Evolutionary conservation across 805 yeast species (phyloP).

Genomic region (Yamadazyma phyllophila): DNA sequence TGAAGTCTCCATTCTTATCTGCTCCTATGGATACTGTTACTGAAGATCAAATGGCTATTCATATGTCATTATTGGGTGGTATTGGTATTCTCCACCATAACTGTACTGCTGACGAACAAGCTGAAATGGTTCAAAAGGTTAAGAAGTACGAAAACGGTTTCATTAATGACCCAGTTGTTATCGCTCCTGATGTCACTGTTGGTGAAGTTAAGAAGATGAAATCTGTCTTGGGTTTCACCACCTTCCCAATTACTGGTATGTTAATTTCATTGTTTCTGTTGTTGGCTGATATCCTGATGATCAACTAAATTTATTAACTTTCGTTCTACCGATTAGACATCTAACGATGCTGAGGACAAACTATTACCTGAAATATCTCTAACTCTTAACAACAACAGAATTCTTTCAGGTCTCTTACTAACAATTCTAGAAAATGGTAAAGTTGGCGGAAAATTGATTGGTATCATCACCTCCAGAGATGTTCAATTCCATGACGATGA

Average conservation of each 20-base stretch:
- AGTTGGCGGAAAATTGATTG: constrained; percentile 84
- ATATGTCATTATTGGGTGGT: constrained; percentile 98
- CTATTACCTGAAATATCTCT: constrained; percentile 13
- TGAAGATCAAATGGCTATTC: constrained; percentile 95
- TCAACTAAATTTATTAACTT: constrained; percentile 62
- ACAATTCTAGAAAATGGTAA: constrained; percentile 70
- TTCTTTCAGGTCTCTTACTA: constrained; percentile 20
- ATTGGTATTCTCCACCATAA: constrained; percentile 98
- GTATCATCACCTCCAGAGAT: constrained; percentile 96
- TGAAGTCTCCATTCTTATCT: constrained; percentile 93
- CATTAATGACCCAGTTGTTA: constrained; percentile 85
- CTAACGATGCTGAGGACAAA: constrained; percentile 95
- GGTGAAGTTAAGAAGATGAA: constrained; percentile 75
- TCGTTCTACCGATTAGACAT: constrained; percentile 98
- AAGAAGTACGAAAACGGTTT: constrained; percentile 97
- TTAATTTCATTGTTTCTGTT: constrained; percentile 23
- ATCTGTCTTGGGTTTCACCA: constrained; percentile 81
- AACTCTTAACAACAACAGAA: not conserved
- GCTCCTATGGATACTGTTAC: constrained; percentile 99
- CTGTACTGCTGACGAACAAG: constrained; percentile 95
- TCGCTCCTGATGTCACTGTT: constrained; percentile 73
- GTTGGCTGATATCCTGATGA: constrained; percentile 15
- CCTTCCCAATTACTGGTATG: constrained; percentile 99
- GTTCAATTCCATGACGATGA: constrained; percentile 88
- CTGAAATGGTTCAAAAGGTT: constrained; percentile 95